Evolutionary conservation across 371 early-diverging fungal genomes (phyloP), one percentile per base, ranked within the genome.

Genomic region (Mortierella sp.): DNA sequence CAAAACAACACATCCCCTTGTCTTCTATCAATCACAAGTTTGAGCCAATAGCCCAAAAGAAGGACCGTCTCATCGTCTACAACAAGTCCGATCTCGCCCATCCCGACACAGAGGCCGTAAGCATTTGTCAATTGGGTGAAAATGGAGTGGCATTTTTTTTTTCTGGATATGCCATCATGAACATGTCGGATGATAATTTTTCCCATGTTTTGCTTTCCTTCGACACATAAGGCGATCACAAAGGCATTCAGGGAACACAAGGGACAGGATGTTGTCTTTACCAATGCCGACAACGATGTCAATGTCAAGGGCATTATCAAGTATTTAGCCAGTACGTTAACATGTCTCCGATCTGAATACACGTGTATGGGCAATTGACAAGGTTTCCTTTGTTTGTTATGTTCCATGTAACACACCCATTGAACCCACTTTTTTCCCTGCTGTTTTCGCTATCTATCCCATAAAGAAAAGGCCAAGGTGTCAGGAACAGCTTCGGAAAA

Each of bases 1-100:
- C n/a, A 57, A 63, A n/a, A 73, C 72, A 77, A 86, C 91, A 97
- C 70, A 96, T 98, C 72, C 99, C 99, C 8, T 84, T 99, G 1
- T 95, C 97, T 0, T 95, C 96, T 31, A 94, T 96, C 80, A 98
- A 98, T 89, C 93, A 92, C 71, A 92, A 93, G 84, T 95, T 98
- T 75, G 97, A 97, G 83, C 90, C 93, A 50, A 82, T 95, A 11
- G 91, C 95, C 28, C 92, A 91, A 26, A 73, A 80, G 38, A 91
- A 95, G 73, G 92, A 94, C 19, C 91, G 97, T 2, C 84, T 98
- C 38, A 92, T 99, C 26, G 94, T 98, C 5, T 97, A 97, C 90
- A 98, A 98, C 91, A 99, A 98, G 90, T 88, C 91, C 16, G 99
- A 99, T 90, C 89, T 99, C 42, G 97, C 97, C 0, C 94, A 96